Conservation (phyloP, 139 green algal species). For the Picochlorum sp. region DNA sequence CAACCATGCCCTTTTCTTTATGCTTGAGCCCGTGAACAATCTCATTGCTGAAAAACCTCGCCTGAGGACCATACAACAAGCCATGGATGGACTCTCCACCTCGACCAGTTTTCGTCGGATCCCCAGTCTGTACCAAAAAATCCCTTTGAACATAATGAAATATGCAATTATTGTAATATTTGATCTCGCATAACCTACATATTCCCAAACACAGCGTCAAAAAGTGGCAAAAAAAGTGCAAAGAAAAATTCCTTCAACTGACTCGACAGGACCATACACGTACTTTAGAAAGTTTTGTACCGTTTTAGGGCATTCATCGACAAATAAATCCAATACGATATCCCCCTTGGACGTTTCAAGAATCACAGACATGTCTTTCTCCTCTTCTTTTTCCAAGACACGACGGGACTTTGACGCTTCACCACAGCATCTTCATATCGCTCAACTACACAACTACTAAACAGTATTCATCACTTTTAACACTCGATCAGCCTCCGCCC, state of each 20-base stretch:
- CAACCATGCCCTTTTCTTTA: slow-evolving; percentile 63
- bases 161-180: slow-evolving; percentile 89
- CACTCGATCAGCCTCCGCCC: neutral
- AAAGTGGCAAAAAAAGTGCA: neutral
- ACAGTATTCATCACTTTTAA: neutral
- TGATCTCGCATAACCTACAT: slow-evolving; percentile 57
- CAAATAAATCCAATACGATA: slow-evolving; percentile 85
- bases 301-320: slow-evolving; percentile 70
- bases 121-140: slow-evolving; percentile 84
- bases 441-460: neutral
- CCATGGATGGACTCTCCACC: slow-evolving; percentile 82
- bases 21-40: slow-evolving; percentile 77
- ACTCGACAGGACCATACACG: neutral
- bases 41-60: slow-evolving; percentile 93
- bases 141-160: slow-evolving; percentile 82
- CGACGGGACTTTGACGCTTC: neutral
- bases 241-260: neutral
- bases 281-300: slow-evolving; percentile 89
- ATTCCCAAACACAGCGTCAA: neutral
- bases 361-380: slow-evolving; percentile 76
- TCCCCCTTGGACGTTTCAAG: slow-evolving; percentile 92
- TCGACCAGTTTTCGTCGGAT: slow-evolving; percentile 77
- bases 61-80: slow-evolving; percentile 51
- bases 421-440: neutral
- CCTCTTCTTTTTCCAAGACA: no score